Evolutionary conservation across 2,329 filamentous ascomycete species (phyloP), one percentile per base, ranked within the genome.

Genomic region (Fusarium albosuccineum): DNA sequence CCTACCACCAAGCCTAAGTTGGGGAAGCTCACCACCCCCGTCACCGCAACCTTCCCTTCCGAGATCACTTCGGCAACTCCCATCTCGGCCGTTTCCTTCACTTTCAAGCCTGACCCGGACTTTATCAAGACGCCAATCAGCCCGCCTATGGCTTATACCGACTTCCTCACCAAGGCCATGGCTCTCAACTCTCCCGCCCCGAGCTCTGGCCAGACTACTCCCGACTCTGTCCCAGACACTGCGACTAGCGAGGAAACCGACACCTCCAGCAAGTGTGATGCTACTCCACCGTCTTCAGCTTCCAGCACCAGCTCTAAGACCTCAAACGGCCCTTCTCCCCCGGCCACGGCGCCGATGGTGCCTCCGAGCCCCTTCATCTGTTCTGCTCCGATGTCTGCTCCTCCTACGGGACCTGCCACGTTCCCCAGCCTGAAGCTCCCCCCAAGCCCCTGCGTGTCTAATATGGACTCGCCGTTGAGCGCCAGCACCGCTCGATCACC

Each of bases 61-160:
- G 85, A 84, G 77, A 84, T 85, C 69, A 84, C 85, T 61, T 89
- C 89, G 71, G 84, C 86, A 69, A 94, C 90, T 68, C 92, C 92
- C 49, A 84, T 92, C 74, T 89, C 77, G 64, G 83, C 78, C 60
- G 75, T 79, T 60, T 79, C 75, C 33, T 79, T 79, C 60, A 70
- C 74, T 41, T 78, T 75, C 67, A 80, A 79, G 66, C 78, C 81
- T 9, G 82, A 80, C 34, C 76, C 81, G 8, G 82, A 83, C 58
- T 85, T 86, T 71, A 87, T 94, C 83, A 95, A 94, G 81, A 97
- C 94, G 5, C 94, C 94, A 49, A 97, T 98, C 78, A 97, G 92
- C 52, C 95, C 95, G 53, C 95, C 95, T 4, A 85, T 87, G 22
- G 94, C 95, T 60, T 98, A 98, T 77, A 91, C 93, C 70, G 94